A percentile compares a stretch with the other conserved stretches of the same genome.
These are phyloP conservation scores for Dacryopinax primogenitus DNA, from an alignment of 768 basidiomycete species.

Conservation along the genomic window DNA sequence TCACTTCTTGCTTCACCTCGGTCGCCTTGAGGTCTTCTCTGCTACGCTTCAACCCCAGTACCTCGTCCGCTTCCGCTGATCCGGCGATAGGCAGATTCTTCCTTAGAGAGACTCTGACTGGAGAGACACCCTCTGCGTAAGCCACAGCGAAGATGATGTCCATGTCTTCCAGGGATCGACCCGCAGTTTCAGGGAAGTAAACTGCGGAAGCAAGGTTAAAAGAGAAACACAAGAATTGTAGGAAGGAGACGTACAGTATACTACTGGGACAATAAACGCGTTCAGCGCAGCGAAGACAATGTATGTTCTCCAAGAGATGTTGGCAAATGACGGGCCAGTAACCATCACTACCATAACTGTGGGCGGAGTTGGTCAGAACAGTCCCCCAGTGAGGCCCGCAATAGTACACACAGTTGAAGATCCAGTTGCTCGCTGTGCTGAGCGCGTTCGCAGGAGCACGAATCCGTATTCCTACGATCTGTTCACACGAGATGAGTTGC, in stretches of 20 bases:
- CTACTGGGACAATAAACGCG: conserved; percentile 42
- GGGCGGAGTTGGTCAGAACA: background rate
- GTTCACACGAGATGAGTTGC: conserved; percentile 36
- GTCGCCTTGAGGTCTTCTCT: background rate
- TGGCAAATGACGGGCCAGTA: conserved; percentile 45
- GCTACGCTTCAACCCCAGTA: background rate
- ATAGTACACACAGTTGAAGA: conserved; percentile 34
- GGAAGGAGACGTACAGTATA: conserved; percentile 28
- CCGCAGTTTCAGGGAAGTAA: conserved; percentile 8
- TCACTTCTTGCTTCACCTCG: background rate
- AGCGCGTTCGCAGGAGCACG: conserved; percentile 53
- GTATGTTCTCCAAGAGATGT: conserved; percentile 48
- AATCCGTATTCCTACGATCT: conserved; percentile 49
- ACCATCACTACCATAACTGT: conserved; percentile 44
- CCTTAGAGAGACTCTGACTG: background rate
- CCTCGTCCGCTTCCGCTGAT: conserved; percentile 1
- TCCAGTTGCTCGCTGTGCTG: conserved; percentile 44
- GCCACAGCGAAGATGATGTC: conserved; percentile 11
- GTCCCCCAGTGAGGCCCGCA: background rate
- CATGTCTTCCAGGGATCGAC: conserved; percentile 12
- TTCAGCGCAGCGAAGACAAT: conserved; percentile 49
- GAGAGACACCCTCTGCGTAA: background rate
- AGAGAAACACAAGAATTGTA: background rate
- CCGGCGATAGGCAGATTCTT: background rate
- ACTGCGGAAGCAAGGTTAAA: background rate